Percentiles rank a stretch among this genome's conserved stretches.
These are phyloP conservation scores for Meyerozyma smithsonii DNA, from an alignment of 1,139 yeast species.

Conservation along the genomic window DNA sequence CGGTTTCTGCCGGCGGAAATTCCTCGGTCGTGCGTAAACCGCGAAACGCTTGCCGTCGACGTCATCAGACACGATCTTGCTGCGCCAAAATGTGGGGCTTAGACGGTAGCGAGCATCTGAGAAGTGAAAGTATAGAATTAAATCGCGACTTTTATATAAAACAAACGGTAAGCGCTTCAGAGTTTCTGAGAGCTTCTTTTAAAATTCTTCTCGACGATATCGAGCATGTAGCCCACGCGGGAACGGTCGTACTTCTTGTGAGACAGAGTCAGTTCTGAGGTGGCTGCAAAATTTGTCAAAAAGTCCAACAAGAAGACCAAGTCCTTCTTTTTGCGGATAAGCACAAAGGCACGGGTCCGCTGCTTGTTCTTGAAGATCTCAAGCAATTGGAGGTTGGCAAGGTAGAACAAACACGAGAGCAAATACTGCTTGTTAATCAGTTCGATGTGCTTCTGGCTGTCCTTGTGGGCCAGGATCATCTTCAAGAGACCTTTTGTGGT, in stretches of 20 bases:
- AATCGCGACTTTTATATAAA: background rate
- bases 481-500: conserved; percentile 38
- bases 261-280: conserved; percentile 7
- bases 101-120: too few relatives aligned
- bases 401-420: conserved; percentile 37
- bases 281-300: conserved; percentile 19
- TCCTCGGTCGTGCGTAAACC: too few relatives aligned
- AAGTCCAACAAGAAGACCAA: conserved; percentile 25
- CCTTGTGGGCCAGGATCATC: conserved; percentile 19
- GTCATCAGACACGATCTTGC: background rate
- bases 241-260: conserved; percentile 14
- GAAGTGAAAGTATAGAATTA: too few relatives aligned
- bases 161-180: background rate
- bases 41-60: too few relatives aligned
- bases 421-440: conserved; percentile 42
- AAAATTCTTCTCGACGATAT: conserved; percentile 33
- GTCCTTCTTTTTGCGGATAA: conserved; percentile 26
- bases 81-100: conserved; percentile 1
- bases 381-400: conserved; percentile 32
- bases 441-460: conserved; percentile 23
- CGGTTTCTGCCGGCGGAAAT: too few relatives aligned
- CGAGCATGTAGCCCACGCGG: conserved; percentile 32
- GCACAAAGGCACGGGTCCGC: conserved; percentile 40
- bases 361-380: conserved; percentile 40
- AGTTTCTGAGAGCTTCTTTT: conserved; percentile 13